Base-by-base conservation (phyloP, 2,329 filamentous ascomycete genomes). In the Fusarium sp. region DNA sequence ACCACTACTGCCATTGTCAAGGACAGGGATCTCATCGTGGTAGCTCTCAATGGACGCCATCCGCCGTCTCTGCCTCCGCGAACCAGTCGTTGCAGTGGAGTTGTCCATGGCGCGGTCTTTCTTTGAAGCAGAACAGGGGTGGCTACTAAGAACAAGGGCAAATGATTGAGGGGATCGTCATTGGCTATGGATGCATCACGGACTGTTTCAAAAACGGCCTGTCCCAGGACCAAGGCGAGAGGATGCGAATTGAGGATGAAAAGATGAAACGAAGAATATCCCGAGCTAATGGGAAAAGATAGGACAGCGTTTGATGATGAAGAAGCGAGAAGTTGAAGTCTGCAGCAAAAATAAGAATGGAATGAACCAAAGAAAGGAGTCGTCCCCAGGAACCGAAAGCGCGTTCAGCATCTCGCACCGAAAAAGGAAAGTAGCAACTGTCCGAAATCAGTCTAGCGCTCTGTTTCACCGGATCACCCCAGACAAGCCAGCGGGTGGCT, bases 391-490 rank as follows among this genome's bases (percentile, higher is more conserved):
- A 28, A 44, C 56, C 33, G 41, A 58, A 43, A 32, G 53, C 24
- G 52, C 52, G 37, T 30, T 33, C 51, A n/a, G 19, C 59, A 19
- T 22, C 47, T 45, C 35, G 46, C 41, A 17, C 65, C 56, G 19
- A 46, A 54, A 51, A 39, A 37, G 52, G 61, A 44, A 67, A 53
- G 52, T 39, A 47, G 35, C 15, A 22, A 40, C 22, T n/a, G 11
- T 3, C n/a, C 56, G 10, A 54, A 67, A 30, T 4, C 30, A 43
- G 68, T 28, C 58, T 73, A 70, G 68, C 63, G 70, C 47, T 28
- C 17, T 68, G 70, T 72, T 71, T 71, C 69, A 71, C 54, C 67
- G 62, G 56, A 45, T 26, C 39, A 56, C 69, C 60, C 56, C 22
- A 49, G 47, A 48, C 53, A 50, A 60, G 53, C 37, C 49, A 56